Percentiles rank a stretch among this genome's conserved stretches.
Conservation (phyloP, 2,329 filamentous ascomycete genomes). For the Thelonectria blattea region DNA sequence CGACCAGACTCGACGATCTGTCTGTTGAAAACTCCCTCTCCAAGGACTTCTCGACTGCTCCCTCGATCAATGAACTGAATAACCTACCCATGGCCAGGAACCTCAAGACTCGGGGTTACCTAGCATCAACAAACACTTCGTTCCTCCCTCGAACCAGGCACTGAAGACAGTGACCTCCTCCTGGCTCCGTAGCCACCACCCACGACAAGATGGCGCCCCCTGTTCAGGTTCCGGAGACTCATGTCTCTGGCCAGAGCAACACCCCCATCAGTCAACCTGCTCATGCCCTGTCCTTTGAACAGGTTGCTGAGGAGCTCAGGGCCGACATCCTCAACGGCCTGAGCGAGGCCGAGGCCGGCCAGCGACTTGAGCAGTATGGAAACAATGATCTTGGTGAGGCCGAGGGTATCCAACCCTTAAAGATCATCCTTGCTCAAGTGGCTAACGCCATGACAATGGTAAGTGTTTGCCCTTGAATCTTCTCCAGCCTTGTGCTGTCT, state of each 20-base stretch:
- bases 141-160: slow-evolving; percentile 10
- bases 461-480: slow-evolving; percentile 21
- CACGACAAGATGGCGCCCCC: slow-evolving; percentile 25
- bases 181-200: slow-evolving; percentile 26
- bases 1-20: slow-evolving; percentile 18
- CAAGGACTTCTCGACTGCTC: slow-evolving; percentile 29
- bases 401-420: slow-evolving; percentile 58
- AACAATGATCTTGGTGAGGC: slow-evolving; percentile 59
- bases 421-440: slow-evolving; percentile 67
- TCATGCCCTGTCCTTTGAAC: slow-evolving; percentile 57
- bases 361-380: slow-evolving; percentile 60
- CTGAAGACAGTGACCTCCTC: background rate
- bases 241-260: slow-evolving; percentile 45
- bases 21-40: slow-evolving; percentile 14
- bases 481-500: background rate
- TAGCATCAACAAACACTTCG: slow-evolving; percentile 2
- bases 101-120: slow-evolving; percentile 25
- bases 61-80: slow-evolving; percentile 31
- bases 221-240: slow-evolving; percentile 6
- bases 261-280: slow-evolving; percentile 59
- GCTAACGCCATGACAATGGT: slow-evolving; percentile 75
- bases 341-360: slow-evolving; percentile 54
- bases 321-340: slow-evolving; percentile 62
- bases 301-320: slow-evolving; percentile 59
- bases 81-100: slow-evolving; percentile 30